Conservation (phyloP, 108 stramenopile species). For the Nitzschia sp. region DNA sequence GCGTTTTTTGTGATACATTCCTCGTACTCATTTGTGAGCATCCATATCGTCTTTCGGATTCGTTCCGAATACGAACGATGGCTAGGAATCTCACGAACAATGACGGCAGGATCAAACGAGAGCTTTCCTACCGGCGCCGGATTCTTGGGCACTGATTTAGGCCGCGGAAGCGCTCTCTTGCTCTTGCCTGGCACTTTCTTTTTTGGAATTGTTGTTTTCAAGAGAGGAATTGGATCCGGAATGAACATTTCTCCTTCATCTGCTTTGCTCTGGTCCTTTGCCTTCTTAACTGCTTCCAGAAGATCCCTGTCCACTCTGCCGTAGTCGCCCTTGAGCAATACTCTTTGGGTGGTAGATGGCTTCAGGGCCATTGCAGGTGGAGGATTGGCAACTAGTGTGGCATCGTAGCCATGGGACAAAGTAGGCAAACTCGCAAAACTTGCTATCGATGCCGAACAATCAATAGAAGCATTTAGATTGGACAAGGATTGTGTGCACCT, state of each 20-base stretch:
- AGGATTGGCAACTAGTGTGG: not conserved
- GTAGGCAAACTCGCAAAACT: not conserved
- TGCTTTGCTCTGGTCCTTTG: not conserved
- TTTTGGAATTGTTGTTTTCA: not conserved
- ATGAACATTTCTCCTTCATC: not conserved
- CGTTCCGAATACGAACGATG: not conserved
- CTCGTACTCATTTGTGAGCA: not conserved
- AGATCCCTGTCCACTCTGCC: not conserved
- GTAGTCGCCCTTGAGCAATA: not conserved
- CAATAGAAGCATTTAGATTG: not conserved
- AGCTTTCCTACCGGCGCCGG: not conserved
- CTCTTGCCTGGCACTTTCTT: too few relatives aligned
- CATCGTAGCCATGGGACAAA: not conserved
- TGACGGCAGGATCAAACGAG: not conserved
- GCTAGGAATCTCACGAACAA: not conserved
- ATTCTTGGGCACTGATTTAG: too few relatives aligned
- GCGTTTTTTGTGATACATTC: not conserved
- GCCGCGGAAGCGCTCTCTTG: too few relatives aligned
- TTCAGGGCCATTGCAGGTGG: not conserved
- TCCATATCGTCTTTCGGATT: conserved; percentile 1
- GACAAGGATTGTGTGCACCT: not conserved
- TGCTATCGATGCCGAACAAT: not conserved
- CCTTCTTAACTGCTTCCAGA: not conserved
- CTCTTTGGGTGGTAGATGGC: not conserved
- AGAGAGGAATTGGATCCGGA: not conserved